Percentiles rank a stretch among this genome's conserved stretches.
Conservation (phyloP, 352 stramenopile species). For the Globisporangium paddicum region DNA sequence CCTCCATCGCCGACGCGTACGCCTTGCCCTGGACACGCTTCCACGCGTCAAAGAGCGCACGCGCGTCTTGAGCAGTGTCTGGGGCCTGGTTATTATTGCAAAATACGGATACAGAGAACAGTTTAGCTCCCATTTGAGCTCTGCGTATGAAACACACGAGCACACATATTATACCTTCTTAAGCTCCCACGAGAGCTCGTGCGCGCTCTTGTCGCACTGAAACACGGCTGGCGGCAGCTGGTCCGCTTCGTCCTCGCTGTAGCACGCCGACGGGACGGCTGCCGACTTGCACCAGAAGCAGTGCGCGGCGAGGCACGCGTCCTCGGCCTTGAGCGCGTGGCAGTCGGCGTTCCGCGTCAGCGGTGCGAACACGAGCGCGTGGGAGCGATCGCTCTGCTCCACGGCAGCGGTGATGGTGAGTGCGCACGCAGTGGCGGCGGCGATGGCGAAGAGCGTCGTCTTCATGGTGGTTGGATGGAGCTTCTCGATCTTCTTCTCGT, state of each 20-base stretch:
- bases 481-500: background rate
- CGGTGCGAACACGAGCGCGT: constrained; percentile 25
- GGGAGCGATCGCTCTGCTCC: background rate
- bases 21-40: constrained; percentile 33
- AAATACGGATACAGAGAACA: background rate
- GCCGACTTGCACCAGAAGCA: constrained; percentile 76
- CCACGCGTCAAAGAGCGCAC: constrained; percentile 49
- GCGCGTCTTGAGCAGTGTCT: constrained; percentile 20
- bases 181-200: constrained; percentile 29
- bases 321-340: constrained; percentile 42
- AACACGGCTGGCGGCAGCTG: constrained; percentile 72
- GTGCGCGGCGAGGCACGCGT: constrained; percentile 43
- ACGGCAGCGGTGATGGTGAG: background rate
- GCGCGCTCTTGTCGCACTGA: constrained; percentile 45
- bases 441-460: background rate
- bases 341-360: constrained; percentile 26
- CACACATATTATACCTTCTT: constrained; percentile 14
- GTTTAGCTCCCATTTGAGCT: background rate
- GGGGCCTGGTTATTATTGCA: constrained; percentile 15
- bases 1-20: constrained; percentile 47
- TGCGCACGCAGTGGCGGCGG: background rate
- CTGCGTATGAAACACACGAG: background rate
- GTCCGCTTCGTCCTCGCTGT: constrained; percentile 57
- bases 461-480: constrained; percentile 1
- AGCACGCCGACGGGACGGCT: constrained; percentile 78